Evolutionary conservation across 2,329 filamentous ascomycete genomes (phyloP).

Genomic region (Aspergillus tamarii): DNA sequence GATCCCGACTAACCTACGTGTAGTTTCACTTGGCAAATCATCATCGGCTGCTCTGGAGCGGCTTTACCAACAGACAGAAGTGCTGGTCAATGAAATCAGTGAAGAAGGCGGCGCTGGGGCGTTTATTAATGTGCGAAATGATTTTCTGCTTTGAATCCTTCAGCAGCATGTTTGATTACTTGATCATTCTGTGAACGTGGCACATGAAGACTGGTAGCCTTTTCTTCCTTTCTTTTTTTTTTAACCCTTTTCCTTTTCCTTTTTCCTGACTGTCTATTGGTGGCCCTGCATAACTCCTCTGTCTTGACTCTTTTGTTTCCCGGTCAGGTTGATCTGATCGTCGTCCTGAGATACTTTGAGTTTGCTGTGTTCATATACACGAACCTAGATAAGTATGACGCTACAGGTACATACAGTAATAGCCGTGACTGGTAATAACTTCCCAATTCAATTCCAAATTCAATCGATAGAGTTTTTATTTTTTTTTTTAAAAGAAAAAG

Average conservation of each 20-base stretch:
- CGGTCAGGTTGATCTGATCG: not conserved
- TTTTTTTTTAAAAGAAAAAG: not conserved
- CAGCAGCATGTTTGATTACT: conserved; percentile 8
- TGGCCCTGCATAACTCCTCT: not conserved
- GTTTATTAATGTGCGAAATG: conserved; percentile 72
- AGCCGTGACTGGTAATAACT: not conserved
- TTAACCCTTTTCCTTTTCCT: conserved; percentile 6
- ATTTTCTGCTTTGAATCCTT: conserved; percentile 43
- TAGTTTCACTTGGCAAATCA: conserved; percentile 88
- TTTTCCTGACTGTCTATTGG: not conserved
- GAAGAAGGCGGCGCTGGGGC: conserved; percentile 79
- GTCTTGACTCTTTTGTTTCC: not conserved
- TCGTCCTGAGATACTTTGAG: not conserved
- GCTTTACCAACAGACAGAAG: conserved; percentile 82
- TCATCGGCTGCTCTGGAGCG: conserved; percentile 83
- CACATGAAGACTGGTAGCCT: conserved; percentile 13
- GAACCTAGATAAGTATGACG: not conserved
- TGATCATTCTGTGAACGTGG: conserved; percentile 11
- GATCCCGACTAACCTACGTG: conserved; percentile 11
- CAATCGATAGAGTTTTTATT: not conserved
- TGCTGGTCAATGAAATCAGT: conserved; percentile 79
- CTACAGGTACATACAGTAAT: not conserved
- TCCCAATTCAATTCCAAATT: not conserved
- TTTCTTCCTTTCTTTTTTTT: conserved; percentile 4
- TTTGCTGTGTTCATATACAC: not conserved